Percentiles rank a stretch among this genome's conserved stretches.
These are phyloP conservation scores for Lunularia cruciata DNA, from an alignment of 225 moss, liverwort and hornwort species.

Conservation along the genomic window DNA sequence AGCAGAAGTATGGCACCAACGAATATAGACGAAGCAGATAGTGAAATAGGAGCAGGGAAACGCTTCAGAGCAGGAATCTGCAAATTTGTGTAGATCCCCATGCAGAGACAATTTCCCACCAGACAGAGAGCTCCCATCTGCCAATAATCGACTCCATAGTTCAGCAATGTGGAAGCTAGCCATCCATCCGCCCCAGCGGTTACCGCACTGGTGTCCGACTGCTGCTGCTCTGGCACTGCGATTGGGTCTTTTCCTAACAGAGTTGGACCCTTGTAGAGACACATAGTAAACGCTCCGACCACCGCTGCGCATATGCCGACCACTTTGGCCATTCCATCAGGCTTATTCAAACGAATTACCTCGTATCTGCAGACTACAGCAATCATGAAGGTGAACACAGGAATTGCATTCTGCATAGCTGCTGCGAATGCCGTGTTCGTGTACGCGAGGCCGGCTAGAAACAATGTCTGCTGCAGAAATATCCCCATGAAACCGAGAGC, in stretches of 20 bases:
- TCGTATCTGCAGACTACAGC: slow-evolving; percentile 36
- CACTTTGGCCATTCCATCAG: slow-evolving; percentile 44
- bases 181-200: slow-evolving; percentile 20
- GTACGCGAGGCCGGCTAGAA: slow-evolving; percentile 41
- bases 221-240: background rate
- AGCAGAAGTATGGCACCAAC: slow-evolving; percentile 56
- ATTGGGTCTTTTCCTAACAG: slow-evolving; percentile 22
- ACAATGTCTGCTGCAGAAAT: slow-evolving; percentile 45
- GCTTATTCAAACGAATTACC: slow-evolving; percentile 34
- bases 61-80: slow-evolving; percentile 51
- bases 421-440: slow-evolving; percentile 51
- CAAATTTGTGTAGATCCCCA: slow-evolving; percentile 50
- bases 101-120: slow-evolving; percentile 42
- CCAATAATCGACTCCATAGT: slow-evolving; percentile 29
- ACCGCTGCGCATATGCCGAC: slow-evolving; percentile 38
- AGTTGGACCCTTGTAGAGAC: slow-evolving; percentile 38
- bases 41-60: slow-evolving; percentile 72
- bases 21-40: slow-evolving; percentile 47
- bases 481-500: slow-evolving; percentile 41
- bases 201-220: background rate
- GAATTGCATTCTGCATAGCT: slow-evolving; percentile 55
- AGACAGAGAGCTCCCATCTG: slow-evolving; percentile 43
- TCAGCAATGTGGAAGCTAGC: slow-evolving; percentile 25
- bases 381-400: slow-evolving; percentile 53
- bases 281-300: slow-evolving; percentile 39